These are phyloP conservation scores for Thelonectria discophora DNA, from an alignment of 2,329 filamentous ascomycete genomes.

Conservation along the genomic window DNA sequence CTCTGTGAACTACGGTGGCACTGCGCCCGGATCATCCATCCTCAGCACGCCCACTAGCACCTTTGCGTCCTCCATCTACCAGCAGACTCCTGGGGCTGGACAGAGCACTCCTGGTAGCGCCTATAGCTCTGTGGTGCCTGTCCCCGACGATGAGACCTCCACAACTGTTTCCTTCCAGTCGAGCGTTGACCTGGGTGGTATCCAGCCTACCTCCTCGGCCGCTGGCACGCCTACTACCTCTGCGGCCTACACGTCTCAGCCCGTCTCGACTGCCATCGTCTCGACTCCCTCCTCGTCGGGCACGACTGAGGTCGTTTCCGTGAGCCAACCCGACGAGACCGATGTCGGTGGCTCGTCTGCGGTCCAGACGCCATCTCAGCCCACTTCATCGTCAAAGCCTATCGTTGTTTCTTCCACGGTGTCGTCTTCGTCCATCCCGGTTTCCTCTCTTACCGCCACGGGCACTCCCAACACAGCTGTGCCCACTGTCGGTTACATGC, in stretches of 20 bases:
- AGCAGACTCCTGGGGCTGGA: conserved; percentile 2
- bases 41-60: conserved; percentile 18
- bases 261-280: neutral
- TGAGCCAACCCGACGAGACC: conserved; percentile 29
- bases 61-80: neutral
- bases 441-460: conserved; percentile 22
- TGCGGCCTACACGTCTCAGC: conserved; percentile 15
- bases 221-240: conserved; percentile 24
- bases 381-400: conserved; percentile 18
- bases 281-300: conserved; percentile 17
- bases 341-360: conserved; percentile 18
- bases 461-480: conserved; percentile 48
- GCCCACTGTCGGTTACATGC: conserved; percentile 53
- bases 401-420: conserved; percentile 19
- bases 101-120: conserved; percentile 11
- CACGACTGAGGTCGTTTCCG: conserved; percentile 32
- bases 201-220: conserved; percentile 28
- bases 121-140: conserved; percentile 15
- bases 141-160: conserved; percentile 23
- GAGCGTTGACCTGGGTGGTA: conserved; percentile 37
- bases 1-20: neutral
- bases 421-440: conserved; percentile 26
- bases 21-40: conserved; percentile 7
- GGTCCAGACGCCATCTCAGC: conserved; percentile 12
- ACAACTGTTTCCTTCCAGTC: conserved; percentile 23